These are phyloP conservation scores for Zygnema circumcarinatum DNA, from an alignment of 139 green algal species.

Conservation along the genomic window DNA sequence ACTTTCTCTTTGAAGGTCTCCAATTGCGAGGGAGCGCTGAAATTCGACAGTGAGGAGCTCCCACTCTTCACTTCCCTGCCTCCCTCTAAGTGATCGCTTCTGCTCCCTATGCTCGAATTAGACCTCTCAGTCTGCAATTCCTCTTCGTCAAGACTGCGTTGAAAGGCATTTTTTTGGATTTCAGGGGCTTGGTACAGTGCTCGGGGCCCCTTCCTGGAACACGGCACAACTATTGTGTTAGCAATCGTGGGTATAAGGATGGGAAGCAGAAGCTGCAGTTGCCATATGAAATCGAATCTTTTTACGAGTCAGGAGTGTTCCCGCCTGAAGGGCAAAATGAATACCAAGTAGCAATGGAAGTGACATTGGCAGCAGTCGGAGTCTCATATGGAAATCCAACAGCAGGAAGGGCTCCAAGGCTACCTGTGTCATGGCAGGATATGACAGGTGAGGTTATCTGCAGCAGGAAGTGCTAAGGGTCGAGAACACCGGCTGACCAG, in stretches of 20 bases:
- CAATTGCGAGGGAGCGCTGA: background rate
- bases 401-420: background rate
- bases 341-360: constrained; percentile 4
- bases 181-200: background rate
- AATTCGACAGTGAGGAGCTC: background rate
- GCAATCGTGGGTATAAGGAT: background rate
- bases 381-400: background rate
- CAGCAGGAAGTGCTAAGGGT: no score
- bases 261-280: background rate
- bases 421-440: background rate
- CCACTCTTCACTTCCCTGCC: no score
- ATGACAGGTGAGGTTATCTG: no score
- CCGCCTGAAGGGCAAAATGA: background rate
- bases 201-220: constrained; percentile 12
- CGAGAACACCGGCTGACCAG: no score
- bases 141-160: constrained; percentile 13
- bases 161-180: constrained; percentile 28
- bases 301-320: background rate
- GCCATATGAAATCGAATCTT: background rate
- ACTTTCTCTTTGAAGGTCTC: constrained; percentile 17
- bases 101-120: background rate
- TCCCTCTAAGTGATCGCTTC: background rate
- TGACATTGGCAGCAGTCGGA: background rate
- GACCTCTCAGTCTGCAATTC: background rate
- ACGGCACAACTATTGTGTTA: background rate